Base-by-base conservation (phyloP, 106 monocot genomes). In the Hemerocallis citrina region DNA sequence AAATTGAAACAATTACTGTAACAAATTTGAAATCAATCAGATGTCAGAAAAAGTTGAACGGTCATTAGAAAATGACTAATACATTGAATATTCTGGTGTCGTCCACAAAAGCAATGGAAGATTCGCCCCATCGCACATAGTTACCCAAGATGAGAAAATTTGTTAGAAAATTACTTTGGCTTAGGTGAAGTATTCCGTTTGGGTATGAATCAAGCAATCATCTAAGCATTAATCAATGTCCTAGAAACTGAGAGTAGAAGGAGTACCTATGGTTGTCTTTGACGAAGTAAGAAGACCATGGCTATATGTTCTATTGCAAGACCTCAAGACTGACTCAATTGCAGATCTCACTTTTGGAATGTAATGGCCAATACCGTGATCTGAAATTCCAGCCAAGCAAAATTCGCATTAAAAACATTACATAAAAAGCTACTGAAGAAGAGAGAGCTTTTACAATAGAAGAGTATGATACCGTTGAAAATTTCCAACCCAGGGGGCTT, bases 331-430 rank as follows among this genome's bases (percentile, higher is more conserved):
- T 59, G 85, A 82, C 75, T 98, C 92, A 52, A 98, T 98, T 67
- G 98, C 88, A 62, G 79, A 81, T 73, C 82, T 98, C 35, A 98
- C 92, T 77, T 85, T 91, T 27, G 81, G 88, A 55, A 98, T 76
- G 48, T 88, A 77, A 52, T 82, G 81, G 34, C 74, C 85, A 33
- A 88, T 78, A 66, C 85, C 92, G 73, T 67, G 70, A 60, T 68
- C 92, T 92, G 78, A 65, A 59, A 71, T 61, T 48, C 22, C 5
- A 58, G 41, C 36, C 32, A 38, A 72, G 3, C 25, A 56, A 37
- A 52, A 52, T 36, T 29, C 39, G 39, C 41, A 46, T 52, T 6
- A 62, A 59, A 10, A 67, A 25, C 19, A 56, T 34, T 63, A 25
- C 52, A 27, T 29, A 57, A 67, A 17, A 21, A 36, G 34, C n/a